A percentile compares a stretch with the other conserved stretches of the same genome.
Conservation (phyloP, 805 yeast genomes). For the Lachancea waltii region DNA sequence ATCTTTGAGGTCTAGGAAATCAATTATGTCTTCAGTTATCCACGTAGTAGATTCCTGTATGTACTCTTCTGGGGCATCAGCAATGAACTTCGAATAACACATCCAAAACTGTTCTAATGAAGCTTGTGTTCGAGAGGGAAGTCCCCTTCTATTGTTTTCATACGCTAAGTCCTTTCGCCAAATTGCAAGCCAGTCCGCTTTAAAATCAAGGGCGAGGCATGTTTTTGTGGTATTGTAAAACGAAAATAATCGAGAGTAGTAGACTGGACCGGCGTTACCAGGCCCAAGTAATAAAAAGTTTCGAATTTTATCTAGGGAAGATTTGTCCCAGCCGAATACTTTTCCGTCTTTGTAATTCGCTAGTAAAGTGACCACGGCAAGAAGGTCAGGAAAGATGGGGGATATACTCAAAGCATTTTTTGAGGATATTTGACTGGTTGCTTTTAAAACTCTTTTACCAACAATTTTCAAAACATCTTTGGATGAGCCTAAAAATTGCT, state of each 20-base stretch:
- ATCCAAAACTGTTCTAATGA: constrained; percentile 30
- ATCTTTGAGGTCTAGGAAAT: constrained; percentile 16
- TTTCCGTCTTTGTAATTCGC: constrained; percentile 40
- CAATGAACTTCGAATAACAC: constrained; percentile 21
- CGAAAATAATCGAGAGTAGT: constrained; percentile 34
- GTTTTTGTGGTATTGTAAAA: constrained; percentile 19
- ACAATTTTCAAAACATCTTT: constrained; percentile 31
- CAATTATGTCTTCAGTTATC: constrained; percentile 9
- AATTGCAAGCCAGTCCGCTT: constrained; percentile 23
- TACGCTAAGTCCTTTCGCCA: constrained; percentile 25
- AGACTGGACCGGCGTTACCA: constrained; percentile 45
- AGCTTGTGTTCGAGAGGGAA: constrained; percentile 29
- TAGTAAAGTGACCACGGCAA: constrained; percentile 41
- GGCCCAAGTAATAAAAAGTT: constrained; percentile 48
- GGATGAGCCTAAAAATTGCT: constrained; percentile 14
- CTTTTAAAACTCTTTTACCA: constrained; percentile 31
- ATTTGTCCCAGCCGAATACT: constrained; percentile 51
- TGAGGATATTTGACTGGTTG: constrained; percentile 28
- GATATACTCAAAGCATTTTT: constrained; percentile 41
- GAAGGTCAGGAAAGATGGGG: constrained; percentile 40
- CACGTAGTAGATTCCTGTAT: neutral
- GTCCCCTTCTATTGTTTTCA: constrained; percentile 27
- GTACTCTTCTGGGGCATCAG: constrained; percentile 5
- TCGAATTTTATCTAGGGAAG: constrained; percentile 38
- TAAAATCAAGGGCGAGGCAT: constrained; percentile 14